Conservation (phyloP, 1,139 yeast species). For the Pichiaceae sp. region DNA sequence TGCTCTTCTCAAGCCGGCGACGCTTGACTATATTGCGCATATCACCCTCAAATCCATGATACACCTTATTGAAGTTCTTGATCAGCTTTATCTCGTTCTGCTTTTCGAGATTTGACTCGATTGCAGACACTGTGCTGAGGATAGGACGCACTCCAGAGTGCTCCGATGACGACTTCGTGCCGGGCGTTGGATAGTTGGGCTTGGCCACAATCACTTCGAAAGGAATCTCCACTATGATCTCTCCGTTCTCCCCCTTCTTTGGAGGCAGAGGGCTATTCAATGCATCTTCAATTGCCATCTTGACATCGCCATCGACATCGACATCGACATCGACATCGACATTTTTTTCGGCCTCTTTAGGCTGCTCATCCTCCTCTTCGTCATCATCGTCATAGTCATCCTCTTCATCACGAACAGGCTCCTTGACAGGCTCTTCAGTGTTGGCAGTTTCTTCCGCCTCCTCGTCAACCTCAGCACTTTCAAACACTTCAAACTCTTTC, state of each 20-base stretch:
- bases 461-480: constrained; percentile 2
- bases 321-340: constrained; percentile 2
- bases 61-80: constrained; percentile 49
- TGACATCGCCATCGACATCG: neutral
- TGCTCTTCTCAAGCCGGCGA: constrained; percentile 72
- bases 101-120: constrained; percentile 24
- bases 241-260: constrained; percentile 5
- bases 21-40: constrained; percentile 70
- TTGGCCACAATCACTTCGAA: constrained; percentile 5
- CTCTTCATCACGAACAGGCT: constrained; percentile 3
- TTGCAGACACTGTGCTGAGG: constrained; percentile 25
- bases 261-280: neutral
- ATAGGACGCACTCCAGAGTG: constrained; percentile 25
- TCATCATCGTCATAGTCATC: constrained; percentile 4
- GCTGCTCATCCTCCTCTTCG: constrained; percentile 4
- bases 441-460: neutral
- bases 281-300: neutral
- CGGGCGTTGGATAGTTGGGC: constrained; percentile 20
- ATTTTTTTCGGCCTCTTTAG: neutral
- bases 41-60: constrained; percentile 81
- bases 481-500: constrained; percentile 7
- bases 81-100: constrained; percentile 29
- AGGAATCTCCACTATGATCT: constrained; percentile 9
- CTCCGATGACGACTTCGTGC: constrained; percentile 18
- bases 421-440: constrained; percentile 1